Percentiles rank a stretch among this genome's conserved stretches.
phyloP scores from a whole-genome alignment of 2,329 filamentous ascomycete genomes.

The Incumbomyces lentus region DNA sequence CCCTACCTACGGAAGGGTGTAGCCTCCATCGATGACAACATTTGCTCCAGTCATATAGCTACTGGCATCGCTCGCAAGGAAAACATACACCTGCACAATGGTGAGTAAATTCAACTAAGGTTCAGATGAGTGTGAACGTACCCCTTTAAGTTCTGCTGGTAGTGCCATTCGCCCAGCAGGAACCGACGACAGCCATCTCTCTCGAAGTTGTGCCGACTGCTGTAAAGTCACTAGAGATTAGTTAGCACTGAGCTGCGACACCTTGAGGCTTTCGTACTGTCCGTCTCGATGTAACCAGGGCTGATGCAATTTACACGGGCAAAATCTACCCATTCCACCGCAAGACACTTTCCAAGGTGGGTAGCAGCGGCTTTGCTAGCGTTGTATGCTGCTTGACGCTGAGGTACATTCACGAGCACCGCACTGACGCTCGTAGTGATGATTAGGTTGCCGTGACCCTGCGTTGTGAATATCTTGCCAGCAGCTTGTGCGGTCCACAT shows the following conservation, averaged over 20 bases:
- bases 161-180: background rate
- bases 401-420: slow-evolving; percentile 57
- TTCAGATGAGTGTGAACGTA: background rate
- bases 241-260: too few species aligned
- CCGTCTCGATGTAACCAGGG: too few species aligned
- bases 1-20: slow-evolving; percentile 50
- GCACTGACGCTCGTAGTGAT: slow-evolving; percentile 69
- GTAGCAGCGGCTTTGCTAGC: too few species aligned
- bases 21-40: slow-evolving; percentile 66
- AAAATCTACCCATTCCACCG: too few species aligned
- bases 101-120: background rate
- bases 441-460: slow-evolving; percentile 67
- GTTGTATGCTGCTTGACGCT: too few species aligned
- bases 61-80: slow-evolving; percentile 69
- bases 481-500: slow-evolving; percentile 28
- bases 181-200: slow-evolving; percentile 59
- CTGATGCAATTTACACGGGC: too few species aligned
- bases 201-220: slow-evolving; percentile 87
- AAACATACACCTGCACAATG: slow-evolving; percentile 29
- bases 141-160: too few species aligned
- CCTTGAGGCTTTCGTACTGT: too few species aligned
- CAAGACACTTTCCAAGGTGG: too few species aligned
- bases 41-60: slow-evolving; percentile 69
- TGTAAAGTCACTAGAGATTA: slow-evolving; percentile 15
- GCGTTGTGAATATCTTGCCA: slow-evolving; percentile 57